Evolutionary conservation across 2,329 filamentous ascomycete species (phyloP).

Genomic region (Parafenestella ontariensis): DNA sequence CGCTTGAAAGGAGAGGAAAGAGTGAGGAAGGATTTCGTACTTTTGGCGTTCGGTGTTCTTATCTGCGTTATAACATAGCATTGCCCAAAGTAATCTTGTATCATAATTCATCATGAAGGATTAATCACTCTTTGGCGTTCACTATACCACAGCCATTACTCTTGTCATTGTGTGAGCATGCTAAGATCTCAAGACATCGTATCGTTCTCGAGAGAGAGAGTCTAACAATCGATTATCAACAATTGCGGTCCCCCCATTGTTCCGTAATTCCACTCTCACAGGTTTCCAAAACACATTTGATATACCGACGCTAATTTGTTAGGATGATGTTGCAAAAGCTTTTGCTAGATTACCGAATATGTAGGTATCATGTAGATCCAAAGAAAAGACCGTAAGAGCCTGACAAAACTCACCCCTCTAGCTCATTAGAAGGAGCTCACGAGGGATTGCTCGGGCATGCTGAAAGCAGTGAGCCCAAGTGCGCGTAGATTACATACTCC

Average conservation of each 20-base stretch:
- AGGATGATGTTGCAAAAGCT: slow-evolving; percentile 3
- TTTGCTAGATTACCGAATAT: slow-evolving; percentile 18
- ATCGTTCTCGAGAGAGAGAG: too few species aligned
- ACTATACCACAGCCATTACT: too few species aligned
- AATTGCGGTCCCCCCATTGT: too few species aligned
- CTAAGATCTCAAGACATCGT: too few species aligned
- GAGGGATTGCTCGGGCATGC: background rate
- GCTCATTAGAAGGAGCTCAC: background rate
- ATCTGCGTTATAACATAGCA: background rate
- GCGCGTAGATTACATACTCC: slow-evolving; percentile 7
- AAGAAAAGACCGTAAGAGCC: background rate
- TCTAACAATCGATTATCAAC: too few species aligned
- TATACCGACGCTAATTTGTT: too few species aligned
- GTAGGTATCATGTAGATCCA: slow-evolving; percentile 7
- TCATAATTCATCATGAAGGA: too few species aligned
- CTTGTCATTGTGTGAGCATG: too few species aligned
- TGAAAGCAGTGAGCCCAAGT: background rate
- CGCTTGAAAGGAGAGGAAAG: background rate
- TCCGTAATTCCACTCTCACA: too few species aligned
- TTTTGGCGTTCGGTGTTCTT: background rate
- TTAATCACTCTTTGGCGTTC: too few species aligned
- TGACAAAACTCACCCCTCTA: background rate
- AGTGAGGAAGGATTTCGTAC: background rate
- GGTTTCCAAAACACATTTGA: too few species aligned
- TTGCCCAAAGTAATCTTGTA: background rate